Evolutionary conservation across 345 rosid genomes (phyloP).

Genomic region (Nasturtium officinale): DNA sequence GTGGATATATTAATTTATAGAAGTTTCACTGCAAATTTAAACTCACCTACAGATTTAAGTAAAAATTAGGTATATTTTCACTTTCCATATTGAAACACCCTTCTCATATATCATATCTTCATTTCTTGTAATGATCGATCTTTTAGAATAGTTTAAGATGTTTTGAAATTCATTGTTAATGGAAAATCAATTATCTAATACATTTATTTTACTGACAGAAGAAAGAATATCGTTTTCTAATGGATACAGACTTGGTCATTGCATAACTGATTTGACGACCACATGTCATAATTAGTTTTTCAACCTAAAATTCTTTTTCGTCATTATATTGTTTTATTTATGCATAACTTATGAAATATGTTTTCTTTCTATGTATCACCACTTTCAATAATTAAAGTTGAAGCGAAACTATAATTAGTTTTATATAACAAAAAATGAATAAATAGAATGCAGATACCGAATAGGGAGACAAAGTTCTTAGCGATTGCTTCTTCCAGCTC

Average conservation of each 20-base stretch:
- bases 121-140: neutral
- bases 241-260: neutral
- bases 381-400: neutral
- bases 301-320: neutral
- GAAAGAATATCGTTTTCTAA: neutral
- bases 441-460: too few relatives aligned
- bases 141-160: neutral
- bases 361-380: neutral
- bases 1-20: too few relatives aligned
- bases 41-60: slow-evolving; percentile 22
- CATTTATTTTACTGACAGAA: neutral
- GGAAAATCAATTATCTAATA: neutral
- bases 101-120: too few relatives aligned
- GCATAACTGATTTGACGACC: neutral
- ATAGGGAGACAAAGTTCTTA: too few relatives aligned
- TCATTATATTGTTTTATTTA: neutral
- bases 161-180: neutral
- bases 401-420: too few relatives aligned
- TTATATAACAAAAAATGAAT: too few relatives aligned
- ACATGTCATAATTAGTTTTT: neutral
- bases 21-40: neutral
- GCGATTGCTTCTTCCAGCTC: too few relatives aligned
- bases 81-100: neutral
- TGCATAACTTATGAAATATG: neutral
- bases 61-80: slow-evolving; percentile 10